Evolutionary conservation across 106 monocot species (phyloP), one percentile per base, ranked within the genome.

Genomic region (Dioscorea zingiberensis): DNA sequence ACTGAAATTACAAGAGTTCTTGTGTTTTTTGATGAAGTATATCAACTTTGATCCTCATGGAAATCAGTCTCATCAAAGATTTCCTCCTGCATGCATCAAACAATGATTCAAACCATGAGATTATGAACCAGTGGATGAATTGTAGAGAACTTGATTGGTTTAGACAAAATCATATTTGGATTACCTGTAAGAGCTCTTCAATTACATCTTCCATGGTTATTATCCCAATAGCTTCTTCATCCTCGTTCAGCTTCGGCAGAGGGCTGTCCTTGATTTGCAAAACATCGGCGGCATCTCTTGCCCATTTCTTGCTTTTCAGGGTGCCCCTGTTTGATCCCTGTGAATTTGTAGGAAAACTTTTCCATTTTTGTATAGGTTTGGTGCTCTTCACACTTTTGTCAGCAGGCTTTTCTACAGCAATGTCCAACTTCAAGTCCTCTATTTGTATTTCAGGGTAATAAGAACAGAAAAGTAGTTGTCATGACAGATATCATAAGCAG

Each of bases 201-300:
- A 98, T 98, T 3, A 98, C 86, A 74, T 98, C 93, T 73, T 98
- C 93, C 93, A 98, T 98, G 0, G 98, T 98, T 64, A 98, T 93
- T 55, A 98, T 98, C 13, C 98, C 98, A 51, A 86, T 66, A 16
- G 86, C 93, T 62, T 93, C 91, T 60, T 87, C 87, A 22, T 91
- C 77, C 68, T 98, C 89, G 28, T 74, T 81, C 25, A 87, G 44
- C 11, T 57, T 84, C 17, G 86, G 86, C 21, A 86, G 74, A 0
- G 81, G 71, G 15, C 30, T 63, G n/a, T 89, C 86, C 62, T 78
- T 49, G 18, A 98, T 72, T 25, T 93, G 74, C 56, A 98, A 62
- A 64, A 89, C 78, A 73, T 89, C 86, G 3, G 80, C 63, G 0
- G 66, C 46, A 19, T 92, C 86, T 66, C 77, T 81, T 0, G 68